These are phyloP conservation scores for Metschnikowia amazonensis DNA, from an alignment of 805 yeast genomes.

Conservation along the genomic window DNA sequence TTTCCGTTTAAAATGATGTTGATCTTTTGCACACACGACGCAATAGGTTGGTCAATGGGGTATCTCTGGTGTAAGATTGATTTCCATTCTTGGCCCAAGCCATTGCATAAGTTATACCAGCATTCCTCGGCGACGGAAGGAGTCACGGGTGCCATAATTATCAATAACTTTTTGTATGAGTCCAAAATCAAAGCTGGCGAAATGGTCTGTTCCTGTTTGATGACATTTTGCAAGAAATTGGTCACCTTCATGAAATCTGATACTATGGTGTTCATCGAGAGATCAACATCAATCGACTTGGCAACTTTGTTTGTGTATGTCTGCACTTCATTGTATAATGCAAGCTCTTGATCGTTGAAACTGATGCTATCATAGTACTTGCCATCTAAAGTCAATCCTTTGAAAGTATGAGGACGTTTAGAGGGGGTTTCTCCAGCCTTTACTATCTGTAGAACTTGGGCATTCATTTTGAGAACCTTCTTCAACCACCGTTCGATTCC, in stretches of 20 bases:
- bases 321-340: conserved; percentile 57
- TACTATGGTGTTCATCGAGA: conserved; percentile 77
- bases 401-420: conserved; percentile 8
- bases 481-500: conserved; percentile 88
- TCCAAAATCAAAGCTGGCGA: conserved; percentile 42
- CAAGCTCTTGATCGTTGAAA: conserved; percentile 45
- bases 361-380: conserved; percentile 18
- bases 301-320: conserved; percentile 47
- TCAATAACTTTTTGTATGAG: conserved; percentile 50
- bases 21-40: conserved; percentile 39
- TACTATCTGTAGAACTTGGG: conserved; percentile 19
- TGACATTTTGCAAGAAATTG: conserved; percentile 39
- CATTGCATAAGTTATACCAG: conserved; percentile 45
- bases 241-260: conserved; percentile 89
- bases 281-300: conserved; percentile 52
- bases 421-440: background rate
- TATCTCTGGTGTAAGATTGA: conserved; percentile 59
- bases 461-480: conserved; percentile 40
- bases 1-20: conserved; percentile 75
- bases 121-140: conserved; percentile 84
- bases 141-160: conserved; percentile 72
- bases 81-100: conserved; percentile 29
- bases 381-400: conserved; percentile 21
- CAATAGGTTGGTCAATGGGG: conserved; percentile 53
- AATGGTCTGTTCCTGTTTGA: conserved; percentile 32